Evolutionary conservation across 176 grass and related monocot species (phyloP).

Genomic region (Aegilops tauschii): DNA sequence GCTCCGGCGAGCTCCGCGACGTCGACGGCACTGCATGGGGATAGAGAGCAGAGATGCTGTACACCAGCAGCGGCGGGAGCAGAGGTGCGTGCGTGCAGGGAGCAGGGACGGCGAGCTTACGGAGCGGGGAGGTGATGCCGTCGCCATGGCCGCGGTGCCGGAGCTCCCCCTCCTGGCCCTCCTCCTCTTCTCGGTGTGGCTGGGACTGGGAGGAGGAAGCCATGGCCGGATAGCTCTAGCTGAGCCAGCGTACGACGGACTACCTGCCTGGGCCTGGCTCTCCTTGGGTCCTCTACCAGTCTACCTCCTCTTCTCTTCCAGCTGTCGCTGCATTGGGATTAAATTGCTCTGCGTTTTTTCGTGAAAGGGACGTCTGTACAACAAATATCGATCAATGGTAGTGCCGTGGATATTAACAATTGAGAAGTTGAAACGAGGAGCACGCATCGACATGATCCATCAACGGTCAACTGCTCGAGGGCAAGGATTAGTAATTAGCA

Average conservation of each 20-base stretch:
- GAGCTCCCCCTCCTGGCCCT: background rate
- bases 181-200: background rate
- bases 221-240: slow-evolving; percentile 1
- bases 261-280: background rate
- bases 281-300: background rate
- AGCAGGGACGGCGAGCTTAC: background rate
- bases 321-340: background rate
- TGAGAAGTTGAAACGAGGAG: background rate
- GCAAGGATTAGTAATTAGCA: no score
- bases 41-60: background rate
- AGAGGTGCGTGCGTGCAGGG: no score
- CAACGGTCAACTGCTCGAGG: background rate
- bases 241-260: background rate
- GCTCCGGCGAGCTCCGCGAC: background rate
- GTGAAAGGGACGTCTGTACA: background rate
- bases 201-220: background rate
- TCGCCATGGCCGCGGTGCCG: background rate
- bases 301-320: background rate
- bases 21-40: slow-evolving; percentile 22
- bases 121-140: slow-evolving; percentile 50
- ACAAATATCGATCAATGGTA: background rate
- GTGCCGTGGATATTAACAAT: background rate
- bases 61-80: background rate
- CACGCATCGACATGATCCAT: background rate
- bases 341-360: background rate